Base-by-base conservation (phyloP, 2,329 filamentous ascomycete genomes). In the Alternaria metachromatica region DNA sequence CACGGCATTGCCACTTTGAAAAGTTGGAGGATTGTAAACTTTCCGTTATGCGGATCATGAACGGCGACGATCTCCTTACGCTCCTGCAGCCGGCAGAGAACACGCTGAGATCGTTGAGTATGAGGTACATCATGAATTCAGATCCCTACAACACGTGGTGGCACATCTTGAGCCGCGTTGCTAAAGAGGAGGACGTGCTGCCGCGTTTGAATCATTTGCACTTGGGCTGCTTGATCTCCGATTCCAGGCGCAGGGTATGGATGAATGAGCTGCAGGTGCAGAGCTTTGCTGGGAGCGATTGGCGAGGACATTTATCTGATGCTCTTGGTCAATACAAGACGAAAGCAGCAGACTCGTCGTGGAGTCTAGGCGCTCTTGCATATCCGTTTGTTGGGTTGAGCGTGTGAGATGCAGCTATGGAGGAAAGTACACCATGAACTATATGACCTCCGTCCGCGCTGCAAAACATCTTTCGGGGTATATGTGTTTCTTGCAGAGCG, bases 341-440 rank as follows among this genome's bases (percentile, higher is more conserved):
- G 30, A 44, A 48, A 62, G 58, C 8, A 57, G 67, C 62, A 56
- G 67, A 65, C 3, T 65, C 67, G 21, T 61, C 63, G 25, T 74
- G 67, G 69, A 66, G 67, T 64, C 46, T 72, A 15, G 67, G 65
- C 13, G 60, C 63, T 21, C 62, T 70, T 45, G 57, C 67, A 11
- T 75, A 75, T 66, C 72, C 72, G 12, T 75, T 74, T 53, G 37
- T 58, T 41, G 46, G 46, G 3, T 18, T 62, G 8, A 37, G 46
- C 15, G 43, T 58, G 46, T 58, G 18, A 49, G 1, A 37, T 23
- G 12, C 8, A 2, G 45, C 23, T 25, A 23, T n/a, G 1, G 21
- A 21, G 6, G 20, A 21, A 46, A 15, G 21, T 23, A 46, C 9
- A 13, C 12, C 12, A 23, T 46, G 37, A 1, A 18, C 5, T 41